These are phyloP conservation scores for Phoma sp. DNA, from an alignment of 2,329 filamentous ascomycete species.

Conservation along the genomic window DNA sequence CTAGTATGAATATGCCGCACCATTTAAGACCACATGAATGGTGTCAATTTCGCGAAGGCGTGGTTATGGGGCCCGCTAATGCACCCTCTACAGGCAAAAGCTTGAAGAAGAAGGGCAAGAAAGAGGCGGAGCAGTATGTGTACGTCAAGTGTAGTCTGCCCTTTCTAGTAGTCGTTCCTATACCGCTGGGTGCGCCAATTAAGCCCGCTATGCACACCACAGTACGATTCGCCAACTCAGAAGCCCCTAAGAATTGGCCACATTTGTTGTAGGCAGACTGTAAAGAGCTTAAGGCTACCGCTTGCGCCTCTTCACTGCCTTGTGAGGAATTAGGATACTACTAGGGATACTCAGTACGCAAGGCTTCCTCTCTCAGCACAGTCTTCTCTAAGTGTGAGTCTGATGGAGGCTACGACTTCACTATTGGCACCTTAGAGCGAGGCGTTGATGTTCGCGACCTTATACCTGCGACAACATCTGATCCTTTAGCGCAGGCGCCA, in stretches of 20 bases:
- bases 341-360: constrained; percentile 81
- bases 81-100: constrained; percentile 7
- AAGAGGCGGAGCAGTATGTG: constrained; percentile 35
- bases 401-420: constrained; percentile 80
- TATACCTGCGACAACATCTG: constrained; percentile 23
- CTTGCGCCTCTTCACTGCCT: constrained; percentile 72
- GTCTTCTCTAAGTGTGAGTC: constrained; percentile 80
- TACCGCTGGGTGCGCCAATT: constrained; percentile 55
- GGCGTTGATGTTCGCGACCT: constrained; percentile 59
- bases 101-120: constrained; percentile 53
- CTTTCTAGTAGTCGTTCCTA: constrained; percentile 59
- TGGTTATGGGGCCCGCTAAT: constrained; percentile 59
- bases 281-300: constrained; percentile 55
- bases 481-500: constrained; percentile 31
- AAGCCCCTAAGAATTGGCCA: constrained; percentile 46
- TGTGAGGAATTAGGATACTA: constrained; percentile 81
- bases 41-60: constrained; percentile 80
- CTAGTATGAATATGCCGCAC: constrained; percentile 83
- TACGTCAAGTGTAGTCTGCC: constrained; percentile 59
- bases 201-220: constrained; percentile 77
- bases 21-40: constrained; percentile 79
- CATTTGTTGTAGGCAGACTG: constrained; percentile 28
- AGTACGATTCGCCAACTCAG: constrained; percentile 64
- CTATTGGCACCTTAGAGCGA: constrained; percentile 83
- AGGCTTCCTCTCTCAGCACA: constrained; percentile 68